phyloP scores from a whole-genome alignment of 768 basidiomycete genomes.

The Boletus rubescentipes region DNA sequence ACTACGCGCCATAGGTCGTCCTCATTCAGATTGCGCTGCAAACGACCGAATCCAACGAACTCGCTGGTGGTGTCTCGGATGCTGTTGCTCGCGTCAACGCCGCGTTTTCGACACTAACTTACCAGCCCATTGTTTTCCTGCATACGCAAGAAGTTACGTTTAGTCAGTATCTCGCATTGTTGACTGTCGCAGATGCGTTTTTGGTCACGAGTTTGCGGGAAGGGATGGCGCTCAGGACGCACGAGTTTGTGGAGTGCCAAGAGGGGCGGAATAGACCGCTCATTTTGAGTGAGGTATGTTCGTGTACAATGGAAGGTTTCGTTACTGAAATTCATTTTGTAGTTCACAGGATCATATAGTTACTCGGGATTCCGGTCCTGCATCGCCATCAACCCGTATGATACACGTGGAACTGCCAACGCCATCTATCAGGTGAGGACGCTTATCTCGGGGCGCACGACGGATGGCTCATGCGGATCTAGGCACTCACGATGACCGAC shows the following conservation, averaged over 20 bases:
- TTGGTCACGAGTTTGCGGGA: slow-evolving; percentile 81
- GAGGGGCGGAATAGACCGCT: slow-evolving; percentile 65
- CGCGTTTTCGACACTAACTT: slow-evolving; percentile 79
- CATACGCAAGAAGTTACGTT: slow-evolving; percentile 85
- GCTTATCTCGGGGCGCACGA: background rate
- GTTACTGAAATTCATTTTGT: background rate
- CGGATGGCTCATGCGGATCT: background rate
- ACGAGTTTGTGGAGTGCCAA: slow-evolving; percentile 87
- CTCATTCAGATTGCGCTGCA: slow-evolving; percentile 87
- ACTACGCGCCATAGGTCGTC: slow-evolving; percentile 48
- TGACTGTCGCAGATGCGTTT: slow-evolving; percentile 84
- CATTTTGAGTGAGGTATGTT: slow-evolving; percentile 71
- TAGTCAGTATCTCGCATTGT: slow-evolving; percentile 77
- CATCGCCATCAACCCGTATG: slow-evolving; percentile 86
- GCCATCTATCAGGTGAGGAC: slow-evolving; percentile 59
- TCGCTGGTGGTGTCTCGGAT: slow-evolving; percentile 71
- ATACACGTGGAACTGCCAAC: slow-evolving; percentile 76
- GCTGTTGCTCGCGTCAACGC: slow-evolving; percentile 77
- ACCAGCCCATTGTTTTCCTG: slow-evolving; percentile 84
- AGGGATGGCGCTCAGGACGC: slow-evolving; percentile 81
- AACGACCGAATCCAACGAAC: slow-evolving; percentile 74
- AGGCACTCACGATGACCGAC: slow-evolving; percentile 74
- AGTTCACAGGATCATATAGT: slow-evolving; percentile 87
- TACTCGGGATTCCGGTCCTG: slow-evolving; percentile 87
- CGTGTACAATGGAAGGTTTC: background rate